Evolutionary conservation across 163 green algal species (phyloP).

Genomic region (Coccomyxa subellipsoidea): DNA sequence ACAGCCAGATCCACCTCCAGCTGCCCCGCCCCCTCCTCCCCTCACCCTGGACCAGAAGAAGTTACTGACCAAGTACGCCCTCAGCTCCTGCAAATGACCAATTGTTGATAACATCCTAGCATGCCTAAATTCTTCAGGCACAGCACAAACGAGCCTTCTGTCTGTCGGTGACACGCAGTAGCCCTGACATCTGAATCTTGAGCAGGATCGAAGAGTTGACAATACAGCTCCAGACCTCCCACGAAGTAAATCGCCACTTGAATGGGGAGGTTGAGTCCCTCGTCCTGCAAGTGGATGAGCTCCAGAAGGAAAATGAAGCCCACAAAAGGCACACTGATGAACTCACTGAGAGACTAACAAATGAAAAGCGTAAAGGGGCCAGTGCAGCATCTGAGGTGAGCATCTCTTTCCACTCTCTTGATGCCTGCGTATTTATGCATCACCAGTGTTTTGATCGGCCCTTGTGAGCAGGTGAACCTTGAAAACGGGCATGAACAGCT

Average conservation of each 20-base stretch:
- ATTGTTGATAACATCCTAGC: no score
- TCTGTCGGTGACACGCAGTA: not conserved
- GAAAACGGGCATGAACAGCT: not conserved
- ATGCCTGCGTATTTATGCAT: no score
- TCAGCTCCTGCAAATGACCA: no score
- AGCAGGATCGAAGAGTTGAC: conserved; percentile 45
- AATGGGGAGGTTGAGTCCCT: conserved; percentile 47
- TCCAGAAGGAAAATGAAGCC: conserved; percentile 13
- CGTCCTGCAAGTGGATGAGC: not conserved
- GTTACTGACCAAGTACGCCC: conserved; percentile 6
- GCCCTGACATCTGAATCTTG: not conserved
- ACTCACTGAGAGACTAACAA: not conserved
- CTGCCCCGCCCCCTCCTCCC: not conserved
- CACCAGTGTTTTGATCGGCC: not conserved
- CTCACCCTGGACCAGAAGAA: not conserved
- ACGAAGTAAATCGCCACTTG: conserved; percentile 47
- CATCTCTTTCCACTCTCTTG: not conserved
- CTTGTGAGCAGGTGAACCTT: not conserved
- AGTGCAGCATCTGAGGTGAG: not conserved
- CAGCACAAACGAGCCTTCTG: not conserved
- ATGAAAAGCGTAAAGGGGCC: not conserved
- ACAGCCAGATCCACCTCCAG: not conserved
- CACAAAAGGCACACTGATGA: not conserved
- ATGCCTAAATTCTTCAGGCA: no score
- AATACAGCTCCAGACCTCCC: conserved; percentile 26